Evolutionary conservation across 768 basidiomycete genomes (phyloP).

Genomic region (Tylopilus felleus): DNA sequence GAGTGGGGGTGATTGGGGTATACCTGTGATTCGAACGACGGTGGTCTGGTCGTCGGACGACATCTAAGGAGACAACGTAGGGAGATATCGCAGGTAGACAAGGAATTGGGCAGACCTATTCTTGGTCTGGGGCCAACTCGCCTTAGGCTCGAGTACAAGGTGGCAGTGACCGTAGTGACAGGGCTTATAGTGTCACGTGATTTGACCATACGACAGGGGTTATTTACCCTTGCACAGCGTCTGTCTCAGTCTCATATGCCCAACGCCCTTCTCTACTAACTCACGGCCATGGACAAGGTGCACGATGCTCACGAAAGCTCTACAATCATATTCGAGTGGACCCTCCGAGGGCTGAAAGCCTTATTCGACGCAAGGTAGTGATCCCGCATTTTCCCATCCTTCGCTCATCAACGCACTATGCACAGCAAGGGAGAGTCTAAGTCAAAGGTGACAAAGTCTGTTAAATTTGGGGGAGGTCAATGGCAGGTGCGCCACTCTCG

Average conservation of each 20-base stretch:
- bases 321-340: conserved; percentile 73
- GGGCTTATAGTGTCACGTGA: not conserved
- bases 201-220: conserved; percentile 1
- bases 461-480: conserved; percentile 69
- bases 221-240: no score
- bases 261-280: not conserved
- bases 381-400: not conserved
- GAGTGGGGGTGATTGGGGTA: not conserved
- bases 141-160: no score
- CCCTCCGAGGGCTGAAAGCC: conserved; percentile 60
- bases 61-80: conserved; percentile 9
- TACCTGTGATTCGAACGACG: conserved; percentile 29
- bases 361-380: conserved; percentile 68
- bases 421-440: conserved; percentile 70
- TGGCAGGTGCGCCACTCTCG: conserved; percentile 53
- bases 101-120: no score
- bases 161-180: not conserved
- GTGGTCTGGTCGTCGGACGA: conserved; percentile 14
- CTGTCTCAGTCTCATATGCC: not conserved
- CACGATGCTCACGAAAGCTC: conserved; percentile 49
- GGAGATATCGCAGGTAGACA: no score
- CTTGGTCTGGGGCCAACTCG: no score
- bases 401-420: not conserved
- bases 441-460: conserved; percentile 74
- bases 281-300: conserved; percentile 27